These are phyloP conservation scores for Rhododendron ovatum DNA, from an alignment of 148 eudicot species.

Conservation along the genomic window DNA sequence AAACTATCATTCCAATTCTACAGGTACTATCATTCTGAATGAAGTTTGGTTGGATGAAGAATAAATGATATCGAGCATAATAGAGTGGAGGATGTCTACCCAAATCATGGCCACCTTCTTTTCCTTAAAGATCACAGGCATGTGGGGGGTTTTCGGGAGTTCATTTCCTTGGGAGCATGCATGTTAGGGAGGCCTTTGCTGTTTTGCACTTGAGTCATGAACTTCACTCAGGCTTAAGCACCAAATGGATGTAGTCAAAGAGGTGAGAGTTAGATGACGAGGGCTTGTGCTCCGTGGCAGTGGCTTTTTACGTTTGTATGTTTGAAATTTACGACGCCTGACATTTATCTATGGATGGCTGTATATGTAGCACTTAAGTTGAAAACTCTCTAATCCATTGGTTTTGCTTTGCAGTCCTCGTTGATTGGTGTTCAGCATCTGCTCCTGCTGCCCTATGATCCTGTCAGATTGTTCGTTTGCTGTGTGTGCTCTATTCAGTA, in stretches of 20 bases:
- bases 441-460: background rate
- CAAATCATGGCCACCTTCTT: background rate
- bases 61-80: background rate
- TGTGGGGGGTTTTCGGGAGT: background rate
- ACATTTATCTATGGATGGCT: no score
- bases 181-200: background rate
- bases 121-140: background rate
- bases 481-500: background rate
- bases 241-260: background rate
- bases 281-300: background rate
- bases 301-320: background rate
- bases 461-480: background rate
- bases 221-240: background rate
- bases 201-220: background rate
- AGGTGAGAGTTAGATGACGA: background rate
- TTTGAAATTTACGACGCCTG: background rate
- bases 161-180: background rate
- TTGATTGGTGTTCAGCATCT: constrained; percentile 3
- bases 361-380: no score
- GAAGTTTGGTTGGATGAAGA: background rate
- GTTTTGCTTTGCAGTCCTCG: constrained; percentile 24
- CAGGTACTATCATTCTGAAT: constrained; percentile 16
- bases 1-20: constrained; percentile 28
- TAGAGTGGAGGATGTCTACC: background rate
- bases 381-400: background rate